Evolutionary conservation across 1,139 yeast genomes (phyloP), one percentile per base, ranked within the genome.

Genomic region (Protomyces arabidopsidicola): DNA sequence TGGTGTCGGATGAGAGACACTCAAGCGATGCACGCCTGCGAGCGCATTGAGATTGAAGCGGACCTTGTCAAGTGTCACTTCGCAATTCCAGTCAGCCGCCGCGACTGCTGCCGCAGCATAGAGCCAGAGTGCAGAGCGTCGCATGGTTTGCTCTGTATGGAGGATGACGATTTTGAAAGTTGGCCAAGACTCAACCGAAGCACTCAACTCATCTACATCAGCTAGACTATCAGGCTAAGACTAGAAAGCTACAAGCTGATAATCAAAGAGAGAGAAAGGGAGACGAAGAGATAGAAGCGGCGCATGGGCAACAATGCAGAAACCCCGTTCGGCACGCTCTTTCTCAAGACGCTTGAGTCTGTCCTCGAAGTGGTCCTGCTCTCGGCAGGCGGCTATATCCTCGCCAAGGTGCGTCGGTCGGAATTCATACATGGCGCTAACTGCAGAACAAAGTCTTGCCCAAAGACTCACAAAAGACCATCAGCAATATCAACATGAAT

Each of bases 401-500:
- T 50, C 14, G 53, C 53, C 35, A 50, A 50, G 53, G 35, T 31
- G 16, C 31, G 52, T 14, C 52, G 31, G 8, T 27, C 9, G 1
- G 31, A 5, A 1, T 8, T 27, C 31, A 4, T 27, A 1, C 6
- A 27, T 27, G 31, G 31, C 31, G 31, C 31, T 27, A 27, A 27
- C 31, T 27, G 6, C 24, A 58, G 56, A 36, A 55, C 24, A 58
- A 58, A 38, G 53, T 55, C 8, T 39, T 58, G 45, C 36, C 62
- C 10, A 60, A 60, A 24, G 63, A 60, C 36, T 53, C 86, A 31
- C 91, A 87, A 69, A 85, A 85, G 72, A 81, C 82, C 59, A 76
- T 88, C 35, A 84, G 89, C 22, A 79, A 81, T 65, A 77, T 88
- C 59, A 88, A 88, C 70, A 95, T 88, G 51, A 90, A 86, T 75